Conservation (phyloP, 768 basidiomycete genomes). For the Auricularia cornea region DNA sequence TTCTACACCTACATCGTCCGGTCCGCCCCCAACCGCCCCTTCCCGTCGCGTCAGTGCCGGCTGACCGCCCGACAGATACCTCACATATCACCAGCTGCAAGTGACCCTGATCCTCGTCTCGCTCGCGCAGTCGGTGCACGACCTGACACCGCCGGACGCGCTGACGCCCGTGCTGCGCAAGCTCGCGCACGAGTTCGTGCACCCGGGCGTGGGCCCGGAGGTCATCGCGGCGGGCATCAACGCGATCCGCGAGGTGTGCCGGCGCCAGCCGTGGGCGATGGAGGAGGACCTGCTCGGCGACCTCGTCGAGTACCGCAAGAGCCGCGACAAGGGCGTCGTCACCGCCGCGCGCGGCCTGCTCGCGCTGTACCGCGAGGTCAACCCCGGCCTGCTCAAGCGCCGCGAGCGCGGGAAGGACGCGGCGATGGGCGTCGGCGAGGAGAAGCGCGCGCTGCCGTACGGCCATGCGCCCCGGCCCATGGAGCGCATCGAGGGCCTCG, state of each 20-base stretch:
- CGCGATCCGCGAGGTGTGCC: slow-evolving; percentile 88
- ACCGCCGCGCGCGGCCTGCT: slow-evolving; percentile 83
- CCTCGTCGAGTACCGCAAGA: slow-evolving; percentile 90
- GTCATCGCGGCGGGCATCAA: slow-evolving; percentile 97
- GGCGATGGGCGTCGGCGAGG: slow-evolving; percentile 61
- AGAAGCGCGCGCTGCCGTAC: slow-evolving; percentile 56
- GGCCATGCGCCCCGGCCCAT: slow-evolving; percentile 71
- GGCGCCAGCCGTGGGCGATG: slow-evolving; percentile 94
- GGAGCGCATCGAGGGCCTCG: slow-evolving; percentile 83
- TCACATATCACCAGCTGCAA: slow-evolving; percentile 84
- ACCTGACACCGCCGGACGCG: slow-evolving; percentile 89
- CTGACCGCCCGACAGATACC: slow-evolving; percentile 49
- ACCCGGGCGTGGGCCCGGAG: slow-evolving; percentile 92
- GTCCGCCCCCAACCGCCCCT: slow-evolving; percentile 10
- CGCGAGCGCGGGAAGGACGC: slow-evolving; percentile 91
- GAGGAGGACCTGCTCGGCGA: slow-evolving; percentile 90
- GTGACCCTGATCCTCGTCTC: slow-evolving; percentile 90
- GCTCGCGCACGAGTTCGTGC: slow-evolving; percentile 91
- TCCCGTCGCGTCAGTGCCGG: neutral
- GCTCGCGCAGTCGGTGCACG: slow-evolving; percentile 91
- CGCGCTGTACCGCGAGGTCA: slow-evolving; percentile 90
- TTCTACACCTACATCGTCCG: slow-evolving; percentile 92
- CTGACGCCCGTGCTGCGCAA: slow-evolving; percentile 85
- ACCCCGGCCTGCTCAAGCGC: slow-evolving; percentile 84
- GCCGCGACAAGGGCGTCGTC: slow-evolving; percentile 86